Percentiles rank a stretch among this genome's conserved stretches.
Evolutionary conservation across 495 filamentous ascomycete genomes (phyloP).

Genomic region (Jackrogersella multiformis): DNA sequence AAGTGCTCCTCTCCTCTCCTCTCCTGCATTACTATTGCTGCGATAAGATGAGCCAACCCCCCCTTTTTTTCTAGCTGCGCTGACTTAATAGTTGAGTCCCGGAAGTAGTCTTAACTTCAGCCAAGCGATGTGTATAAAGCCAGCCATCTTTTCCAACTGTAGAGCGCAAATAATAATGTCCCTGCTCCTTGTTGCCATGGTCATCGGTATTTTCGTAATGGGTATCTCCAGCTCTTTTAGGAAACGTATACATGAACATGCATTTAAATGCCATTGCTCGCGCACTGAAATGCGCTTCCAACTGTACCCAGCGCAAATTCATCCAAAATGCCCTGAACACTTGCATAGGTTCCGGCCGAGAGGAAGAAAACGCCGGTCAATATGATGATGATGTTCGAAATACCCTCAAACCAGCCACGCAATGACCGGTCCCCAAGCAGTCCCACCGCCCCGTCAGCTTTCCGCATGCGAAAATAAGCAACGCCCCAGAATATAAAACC

Average conservation of each 20-base stretch:
- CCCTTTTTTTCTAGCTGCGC: neutral
- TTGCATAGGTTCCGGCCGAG: conserved; percentile 80
- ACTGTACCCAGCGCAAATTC: conserved; percentile 65
- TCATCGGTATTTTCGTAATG: conserved; percentile 10
- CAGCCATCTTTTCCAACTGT: neutral
- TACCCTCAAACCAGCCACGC: conserved; percentile 68
- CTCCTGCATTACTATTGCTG: conserved; percentile 45
- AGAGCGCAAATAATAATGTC: conserved; percentile 6
- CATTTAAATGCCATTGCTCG: conserved; percentile 63
- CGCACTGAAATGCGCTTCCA: conserved; percentile 69
- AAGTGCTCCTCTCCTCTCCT: conserved; percentile 32
- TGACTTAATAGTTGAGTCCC: neutral
- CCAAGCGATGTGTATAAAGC: conserved; percentile 13
- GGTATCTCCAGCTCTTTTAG: conserved; percentile 33
- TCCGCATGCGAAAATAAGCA: conserved; percentile 84
- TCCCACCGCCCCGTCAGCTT: conserved; percentile 68
- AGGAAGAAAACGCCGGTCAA: conserved; percentile 78
- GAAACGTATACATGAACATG: conserved; percentile 28
- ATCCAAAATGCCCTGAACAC: conserved; percentile 71
- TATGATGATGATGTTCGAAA: conserved; percentile 75
- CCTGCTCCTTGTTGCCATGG: neutral
- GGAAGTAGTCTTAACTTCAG: neutral
- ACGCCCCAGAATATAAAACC: conserved; percentile 95
- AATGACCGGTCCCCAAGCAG: conserved; percentile 68
- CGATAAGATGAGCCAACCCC: conserved; percentile 19